Evolutionary conservation across 75 land plant genomes (phyloP).

Genomic region (Pinus taeda): DNA sequence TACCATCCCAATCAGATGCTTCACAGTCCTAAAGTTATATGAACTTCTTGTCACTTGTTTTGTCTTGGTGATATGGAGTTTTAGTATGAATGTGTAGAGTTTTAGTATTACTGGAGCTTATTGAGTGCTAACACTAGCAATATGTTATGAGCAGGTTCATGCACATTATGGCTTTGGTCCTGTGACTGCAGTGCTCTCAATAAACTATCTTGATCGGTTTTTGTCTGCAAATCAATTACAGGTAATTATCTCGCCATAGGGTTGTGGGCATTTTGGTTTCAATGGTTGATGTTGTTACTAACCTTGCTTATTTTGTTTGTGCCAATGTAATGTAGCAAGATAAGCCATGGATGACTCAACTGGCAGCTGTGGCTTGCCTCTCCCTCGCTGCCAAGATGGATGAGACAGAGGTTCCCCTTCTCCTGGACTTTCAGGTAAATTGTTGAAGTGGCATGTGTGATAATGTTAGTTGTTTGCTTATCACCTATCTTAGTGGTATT

Average conservation of each 20-base stretch:
- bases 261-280: not conserved
- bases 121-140: no score
- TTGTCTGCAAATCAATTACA: not conserved
- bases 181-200: constrained; percentile 47
- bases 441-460: not conserved
- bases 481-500: not conserved
- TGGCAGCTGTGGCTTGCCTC: constrained; percentile 68
- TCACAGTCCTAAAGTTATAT: no score
- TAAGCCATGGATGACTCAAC: constrained; percentile 75
- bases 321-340: constrained; percentile 12
- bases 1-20: no score
- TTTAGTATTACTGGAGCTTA: no score
- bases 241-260: not conserved
- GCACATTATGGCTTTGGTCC: constrained; percentile 16
- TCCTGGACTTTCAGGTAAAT: constrained; percentile 72
- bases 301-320: not conserved
- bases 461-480: not conserved
- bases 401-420: constrained; percentile 74
- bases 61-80: no score
- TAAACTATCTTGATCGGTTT: constrained; percentile 69
- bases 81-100: no score
- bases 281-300: not conserved
- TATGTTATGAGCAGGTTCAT: not conserved
- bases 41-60: no score
- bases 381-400: constrained; percentile 89